Conservation (phyloP, 2,329 filamentous ascomycete genomes). For the Thielaviopsis musarum region DNA sequence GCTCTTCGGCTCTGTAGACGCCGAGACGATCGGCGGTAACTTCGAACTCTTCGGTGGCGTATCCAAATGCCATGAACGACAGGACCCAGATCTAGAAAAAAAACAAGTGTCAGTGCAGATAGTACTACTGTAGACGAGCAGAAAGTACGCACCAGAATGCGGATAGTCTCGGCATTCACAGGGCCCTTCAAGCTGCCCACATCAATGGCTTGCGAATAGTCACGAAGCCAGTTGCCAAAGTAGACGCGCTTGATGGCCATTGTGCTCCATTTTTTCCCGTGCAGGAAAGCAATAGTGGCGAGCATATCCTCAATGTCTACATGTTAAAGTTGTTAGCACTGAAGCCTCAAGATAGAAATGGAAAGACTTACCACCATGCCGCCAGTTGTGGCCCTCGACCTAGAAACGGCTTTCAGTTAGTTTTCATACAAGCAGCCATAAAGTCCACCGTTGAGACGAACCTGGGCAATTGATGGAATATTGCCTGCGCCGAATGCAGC, state of each 20-base stretch:
- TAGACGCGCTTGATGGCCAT: constrained; percentile 64
- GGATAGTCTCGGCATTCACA: constrained; percentile 61
- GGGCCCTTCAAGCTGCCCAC: constrained; percentile 58
- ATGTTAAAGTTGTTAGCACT: neutral
- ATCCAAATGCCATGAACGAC: constrained; percentile 52
- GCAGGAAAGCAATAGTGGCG: constrained; percentile 57
- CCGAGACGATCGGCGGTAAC: constrained; percentile 62
- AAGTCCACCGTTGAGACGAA: constrained; percentile 13
- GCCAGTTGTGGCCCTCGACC: constrained; percentile 53
- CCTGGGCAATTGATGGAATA: constrained; percentile 45
- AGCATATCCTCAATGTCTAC: constrained; percentile 67
- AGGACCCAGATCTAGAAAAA: constrained; percentile 30
- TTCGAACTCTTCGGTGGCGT: constrained; percentile 65
- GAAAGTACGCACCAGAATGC: constrained; percentile 39
- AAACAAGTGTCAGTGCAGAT: neutral
- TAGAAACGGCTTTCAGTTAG: constrained; percentile 15
- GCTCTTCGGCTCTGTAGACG: constrained; percentile 57
- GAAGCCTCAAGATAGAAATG: neutral
- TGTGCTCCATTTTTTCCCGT: constrained; percentile 71
- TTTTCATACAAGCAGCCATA: neutral
- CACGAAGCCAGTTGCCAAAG: constrained; percentile 75
- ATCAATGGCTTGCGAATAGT: constrained; percentile 73
- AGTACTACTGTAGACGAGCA: neutral
- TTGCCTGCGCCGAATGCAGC: constrained; percentile 54
- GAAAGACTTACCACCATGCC: constrained; percentile 38